Conservation (phyloP, 2,329 filamentous ascomycete species). For the Stemphylium lycopersici region DNA sequence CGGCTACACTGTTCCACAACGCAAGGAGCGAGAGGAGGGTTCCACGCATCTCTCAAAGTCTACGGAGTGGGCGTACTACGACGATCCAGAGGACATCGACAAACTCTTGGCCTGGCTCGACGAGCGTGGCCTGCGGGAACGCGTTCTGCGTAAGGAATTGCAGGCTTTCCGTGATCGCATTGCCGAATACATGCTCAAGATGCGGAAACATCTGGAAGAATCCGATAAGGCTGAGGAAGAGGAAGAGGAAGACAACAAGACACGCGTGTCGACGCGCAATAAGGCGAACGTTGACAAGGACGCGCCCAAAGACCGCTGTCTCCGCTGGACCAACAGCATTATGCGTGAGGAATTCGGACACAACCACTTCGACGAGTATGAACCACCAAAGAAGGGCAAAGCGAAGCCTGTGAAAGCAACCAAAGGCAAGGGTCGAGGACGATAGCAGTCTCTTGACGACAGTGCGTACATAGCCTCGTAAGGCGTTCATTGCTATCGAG, state of each 20-base stretch:
- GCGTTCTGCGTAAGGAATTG: constrained; percentile 87
- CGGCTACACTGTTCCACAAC: constrained; percentile 81
- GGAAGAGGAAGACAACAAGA: constrained; percentile 54
- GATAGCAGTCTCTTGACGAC: constrained; percentile 14
- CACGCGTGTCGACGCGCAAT: constrained; percentile 66
- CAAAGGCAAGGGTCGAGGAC: constrained; percentile 37
- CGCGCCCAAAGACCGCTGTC: constrained; percentile 61
- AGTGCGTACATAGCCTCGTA: background rate
- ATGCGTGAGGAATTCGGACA: constrained; percentile 65
- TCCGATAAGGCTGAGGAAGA: constrained; percentile 58
- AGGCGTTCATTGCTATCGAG: background rate
- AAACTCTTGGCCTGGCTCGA: constrained; percentile 88
- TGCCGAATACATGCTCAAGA: constrained; percentile 77
- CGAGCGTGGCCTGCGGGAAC: constrained; percentile 81
- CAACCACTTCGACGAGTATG: constrained; percentile 62
- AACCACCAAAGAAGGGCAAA: constrained; percentile 57
- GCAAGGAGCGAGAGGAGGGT: constrained; percentile 86
- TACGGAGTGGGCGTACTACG: constrained; percentile 88
- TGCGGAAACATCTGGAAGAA: constrained; percentile 72
- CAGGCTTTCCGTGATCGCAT: constrained; percentile 77
- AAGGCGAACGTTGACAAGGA: constrained; percentile 64
- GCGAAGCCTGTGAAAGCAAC: constrained; percentile 41
- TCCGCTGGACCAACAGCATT: constrained; percentile 69
- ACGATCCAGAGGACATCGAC: constrained; percentile 78
- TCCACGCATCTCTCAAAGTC: constrained; percentile 77